Evolutionary conservation across 441 rosid genomes (phyloP), one percentile per base, ranked within the genome.

Genomic region (Pelargonium citronellum): DNA sequence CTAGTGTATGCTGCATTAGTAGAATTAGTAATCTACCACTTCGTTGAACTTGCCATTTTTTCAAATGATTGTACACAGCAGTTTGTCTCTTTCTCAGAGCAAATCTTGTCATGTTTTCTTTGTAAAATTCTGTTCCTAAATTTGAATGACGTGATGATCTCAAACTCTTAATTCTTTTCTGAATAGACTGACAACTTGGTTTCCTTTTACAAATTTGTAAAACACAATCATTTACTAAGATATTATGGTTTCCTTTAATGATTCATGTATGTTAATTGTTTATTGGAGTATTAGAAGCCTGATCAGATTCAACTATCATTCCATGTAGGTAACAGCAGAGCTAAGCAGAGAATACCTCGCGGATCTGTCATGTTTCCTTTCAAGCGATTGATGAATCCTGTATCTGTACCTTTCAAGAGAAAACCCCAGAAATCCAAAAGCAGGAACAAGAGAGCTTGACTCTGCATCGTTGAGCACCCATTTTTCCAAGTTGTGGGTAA

Each of bases 361-460:
- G 73, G 66, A 61, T 67, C 73, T 13, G 68, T 41, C 44, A 39
- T 80, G 47, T 73, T 72, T 70, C 94, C 90, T 16, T 76, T 86
- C 65, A 84, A 79, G 79, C 86, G 84, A 0, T 58, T 79, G 80
- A 66, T 90, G 78, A 79, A 80, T 73, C 88, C 63, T 58, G 63
- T 58, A 58, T 58, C 83, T 16, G 43, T 71, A 64, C 67, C 80
- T 72, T 86, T 83, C 79, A 92, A 87, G 85, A 81, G 74, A 81
- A 83, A 71, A 72, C 69, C 82, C 69, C 74, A 12, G 67, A 87
- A 71, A 69, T 27, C 41, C 5, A 72, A 76, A 41, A 69, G 70
- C 71, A 69, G 68, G 60, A 39, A 16, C 43, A 73, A 51, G 66
- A 67, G 10, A 16, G 43, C 17, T 46, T 63, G n/a, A 72, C 41